A percentile compares a stretch with the other conserved stretches of the same genome.
Evolutionary conservation across 2,329 filamentous ascomycete species (phyloP).

Genomic region (Aspergillus neoniger): DNA sequence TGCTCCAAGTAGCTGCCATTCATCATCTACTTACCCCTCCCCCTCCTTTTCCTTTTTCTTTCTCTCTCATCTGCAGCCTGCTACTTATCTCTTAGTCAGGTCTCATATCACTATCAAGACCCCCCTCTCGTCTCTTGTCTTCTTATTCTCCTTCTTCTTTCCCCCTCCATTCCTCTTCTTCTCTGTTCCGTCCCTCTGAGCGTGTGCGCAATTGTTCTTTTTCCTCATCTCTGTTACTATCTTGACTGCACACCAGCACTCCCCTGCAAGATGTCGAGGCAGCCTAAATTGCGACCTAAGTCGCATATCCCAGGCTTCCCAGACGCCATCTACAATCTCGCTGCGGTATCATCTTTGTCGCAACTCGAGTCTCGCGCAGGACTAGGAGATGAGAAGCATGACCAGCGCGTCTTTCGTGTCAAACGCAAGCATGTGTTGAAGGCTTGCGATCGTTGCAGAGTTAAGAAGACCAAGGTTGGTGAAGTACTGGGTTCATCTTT

Average conservation of each 20-base stretch:
- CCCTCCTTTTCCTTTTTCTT: constrained; percentile 20
- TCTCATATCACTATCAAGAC: constrained; percentile 1
- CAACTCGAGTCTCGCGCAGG: constrained; percentile 32
- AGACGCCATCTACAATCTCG: constrained; percentile 38
- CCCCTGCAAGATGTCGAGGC: constrained; percentile 41
- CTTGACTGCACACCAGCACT: constrained; percentile 8
- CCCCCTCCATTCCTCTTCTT: neutral
- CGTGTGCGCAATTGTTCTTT: constrained; percentile 9
- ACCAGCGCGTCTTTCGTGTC: constrained; percentile 45
- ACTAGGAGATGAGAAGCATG: constrained; percentile 36
- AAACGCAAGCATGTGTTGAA: constrained; percentile 50
- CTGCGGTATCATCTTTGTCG: constrained; percentile 33
- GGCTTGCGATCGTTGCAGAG: constrained; percentile 48
- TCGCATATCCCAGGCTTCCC: constrained; percentile 37
- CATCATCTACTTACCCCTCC: constrained; percentile 13
- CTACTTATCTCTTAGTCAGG: constrained; percentile 13
- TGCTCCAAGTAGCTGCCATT: constrained; percentile 11
- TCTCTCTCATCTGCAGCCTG: neutral
- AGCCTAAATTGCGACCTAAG: constrained; percentile 44
- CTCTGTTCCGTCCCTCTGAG: neutral
- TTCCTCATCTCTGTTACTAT: constrained; percentile 8
- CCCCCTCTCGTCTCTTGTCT: neutral
- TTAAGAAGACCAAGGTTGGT: constrained; percentile 49
- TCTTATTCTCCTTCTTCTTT: neutral
- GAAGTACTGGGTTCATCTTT: constrained; percentile 10